phyloP scores from a whole-genome alignment of 176 grass and related monocot genomes.

The Melocanna baccifera region DNA sequence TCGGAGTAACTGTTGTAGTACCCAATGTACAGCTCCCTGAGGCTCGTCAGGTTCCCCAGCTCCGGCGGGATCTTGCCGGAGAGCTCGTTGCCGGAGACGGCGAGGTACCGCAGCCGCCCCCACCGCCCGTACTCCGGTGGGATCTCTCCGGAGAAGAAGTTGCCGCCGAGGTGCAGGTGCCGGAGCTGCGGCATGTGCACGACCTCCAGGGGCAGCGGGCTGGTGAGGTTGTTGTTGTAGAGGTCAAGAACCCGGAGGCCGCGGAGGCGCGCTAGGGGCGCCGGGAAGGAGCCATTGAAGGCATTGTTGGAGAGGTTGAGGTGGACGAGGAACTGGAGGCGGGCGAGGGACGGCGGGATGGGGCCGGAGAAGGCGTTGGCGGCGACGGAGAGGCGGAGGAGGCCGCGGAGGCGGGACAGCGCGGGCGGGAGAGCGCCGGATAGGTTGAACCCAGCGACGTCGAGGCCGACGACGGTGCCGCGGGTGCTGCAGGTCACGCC shows the following conservation, averaged over 20 bases:
- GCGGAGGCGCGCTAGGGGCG: conserved; percentile 42
- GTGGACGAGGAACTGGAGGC: conserved; percentile 49
- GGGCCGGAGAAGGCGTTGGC: conserved; percentile 52
- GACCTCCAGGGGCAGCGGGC: conserved; percentile 61
- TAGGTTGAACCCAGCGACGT: conserved; percentile 60
- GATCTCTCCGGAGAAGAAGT: conserved; percentile 66
- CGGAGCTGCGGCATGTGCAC: conserved; percentile 47
- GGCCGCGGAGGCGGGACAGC: conserved; percentile 44
- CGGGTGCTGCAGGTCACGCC: conserved; percentile 58
- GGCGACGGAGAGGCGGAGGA: conserved; percentile 52
- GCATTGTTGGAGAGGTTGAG: conserved; percentile 94
- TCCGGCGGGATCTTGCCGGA: conserved; percentile 57
- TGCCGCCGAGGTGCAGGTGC: conserved; percentile 68
- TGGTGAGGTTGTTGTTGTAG: conserved; percentile 85
- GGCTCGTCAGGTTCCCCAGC: conserved; percentile 60
- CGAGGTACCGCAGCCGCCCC: conserved; percentile 49
- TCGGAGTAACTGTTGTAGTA: conserved; percentile 73
- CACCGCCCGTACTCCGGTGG: conserved; percentile 58
- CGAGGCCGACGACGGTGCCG: conserved; percentile 43
- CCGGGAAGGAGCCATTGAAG: conserved; percentile 57
- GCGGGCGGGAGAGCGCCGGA: conserved; percentile 53
- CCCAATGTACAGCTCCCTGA: conserved; percentile 70
- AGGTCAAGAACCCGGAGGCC: conserved; percentile 60
- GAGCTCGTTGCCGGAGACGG: conserved; percentile 78
- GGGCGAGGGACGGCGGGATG: conserved; percentile 48